Conservation (phyloP, 2,329 filamentous ascomycete genomes). For the Aspergillus bombycis region DNA sequence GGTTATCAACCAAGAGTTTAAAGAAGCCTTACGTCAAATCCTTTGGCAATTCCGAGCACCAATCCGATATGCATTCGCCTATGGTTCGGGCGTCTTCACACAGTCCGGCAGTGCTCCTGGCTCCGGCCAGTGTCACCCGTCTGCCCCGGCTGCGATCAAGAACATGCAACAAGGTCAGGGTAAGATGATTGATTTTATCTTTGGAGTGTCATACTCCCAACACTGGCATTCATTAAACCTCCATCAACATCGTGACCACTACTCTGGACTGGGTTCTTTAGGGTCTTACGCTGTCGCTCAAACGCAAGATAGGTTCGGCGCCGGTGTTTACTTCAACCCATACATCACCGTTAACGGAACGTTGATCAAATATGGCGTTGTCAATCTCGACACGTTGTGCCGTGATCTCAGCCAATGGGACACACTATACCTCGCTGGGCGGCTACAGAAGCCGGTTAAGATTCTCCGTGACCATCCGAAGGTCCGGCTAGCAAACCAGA, state of each 20-base stretch:
- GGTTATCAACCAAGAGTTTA: conserved; percentile 92
- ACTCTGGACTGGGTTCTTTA: conserved; percentile 79
- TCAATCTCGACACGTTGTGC: conserved; percentile 88
- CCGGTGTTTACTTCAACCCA: conserved; percentile 96
- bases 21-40: conserved; percentile 83
- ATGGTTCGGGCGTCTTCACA: conserved; percentile 94
- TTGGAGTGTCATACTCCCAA: conserved; percentile 90
- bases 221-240: conserved; percentile 98
- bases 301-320: conserved; percentile 85
- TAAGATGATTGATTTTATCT: conserved; percentile 99
- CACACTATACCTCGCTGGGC: conserved; percentile 92
- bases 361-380: conserved; percentile 96
- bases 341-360: conserved; percentile 94
- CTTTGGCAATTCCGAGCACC: conserved; percentile 90
- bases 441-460: conserved; percentile 96
- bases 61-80: conserved; percentile 95
- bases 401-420: conserved; percentile 88
- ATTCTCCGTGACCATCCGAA: conserved; percentile 92
- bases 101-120: conserved; percentile 60
- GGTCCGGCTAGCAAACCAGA: conserved; percentile 91
- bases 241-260: conserved; percentile 84
- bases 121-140: conserved; percentile 65
- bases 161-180: conserved; percentile 84
- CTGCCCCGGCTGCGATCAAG: conserved; percentile 76
- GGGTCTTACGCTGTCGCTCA: conserved; percentile 83